Percentiles rank a stretch among this genome's conserved stretches.
These are phyloP conservation scores for Xylaria palmicola DNA, from an alignment of 495 filamentous ascomycete species.

Conservation along the genomic window DNA sequence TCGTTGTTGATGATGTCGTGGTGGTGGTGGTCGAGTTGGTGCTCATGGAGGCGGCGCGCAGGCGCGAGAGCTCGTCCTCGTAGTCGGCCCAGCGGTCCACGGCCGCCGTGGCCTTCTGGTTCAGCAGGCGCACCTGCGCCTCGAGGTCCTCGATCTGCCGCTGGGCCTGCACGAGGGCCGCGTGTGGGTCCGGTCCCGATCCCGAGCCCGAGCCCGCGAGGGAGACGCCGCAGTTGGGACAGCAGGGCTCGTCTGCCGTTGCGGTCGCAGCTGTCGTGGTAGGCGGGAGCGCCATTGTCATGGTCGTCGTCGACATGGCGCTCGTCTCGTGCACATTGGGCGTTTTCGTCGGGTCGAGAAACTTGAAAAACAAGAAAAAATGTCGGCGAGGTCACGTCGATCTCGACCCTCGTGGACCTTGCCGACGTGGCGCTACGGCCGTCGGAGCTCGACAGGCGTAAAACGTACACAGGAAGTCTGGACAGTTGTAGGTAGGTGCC, in stretches of 20 bases:
- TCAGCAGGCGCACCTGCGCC: conserved; percentile 71
- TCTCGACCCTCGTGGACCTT: background rate
- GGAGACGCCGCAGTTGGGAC: conserved; percentile 30
- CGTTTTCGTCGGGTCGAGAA: too few species aligned
- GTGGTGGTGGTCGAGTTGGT: conserved; percentile 32
- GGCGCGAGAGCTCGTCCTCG: conserved; percentile 79
- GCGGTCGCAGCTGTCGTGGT: conserved; percentile 16
- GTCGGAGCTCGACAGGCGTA: background rate
- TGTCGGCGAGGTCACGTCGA: too few species aligned
- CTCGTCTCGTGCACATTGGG: background rate
- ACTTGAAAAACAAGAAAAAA: too few species aligned
- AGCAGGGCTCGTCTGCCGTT: conserved; percentile 22
- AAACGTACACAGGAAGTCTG: background rate
- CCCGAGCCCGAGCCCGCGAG: conserved; percentile 35
- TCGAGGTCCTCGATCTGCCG: conserved; percentile 77
- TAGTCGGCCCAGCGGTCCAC: conserved; percentile 87
- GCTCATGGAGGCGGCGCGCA: conserved; percentile 47
- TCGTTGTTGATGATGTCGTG: conserved; percentile 30
- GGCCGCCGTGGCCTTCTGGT: conserved; percentile 72
- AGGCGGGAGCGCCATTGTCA: conserved; percentile 24
- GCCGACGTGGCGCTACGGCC: background rate
- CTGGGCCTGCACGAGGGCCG: conserved; percentile 57
- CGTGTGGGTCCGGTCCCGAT: conserved; percentile 47
- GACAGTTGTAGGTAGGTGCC: background rate
- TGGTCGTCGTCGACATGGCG: conserved; percentile 17